Evolutionary conservation across 2,329 filamentous ascomycete species (phyloP).

Genomic region (Hypoxylon sp.): DNA sequence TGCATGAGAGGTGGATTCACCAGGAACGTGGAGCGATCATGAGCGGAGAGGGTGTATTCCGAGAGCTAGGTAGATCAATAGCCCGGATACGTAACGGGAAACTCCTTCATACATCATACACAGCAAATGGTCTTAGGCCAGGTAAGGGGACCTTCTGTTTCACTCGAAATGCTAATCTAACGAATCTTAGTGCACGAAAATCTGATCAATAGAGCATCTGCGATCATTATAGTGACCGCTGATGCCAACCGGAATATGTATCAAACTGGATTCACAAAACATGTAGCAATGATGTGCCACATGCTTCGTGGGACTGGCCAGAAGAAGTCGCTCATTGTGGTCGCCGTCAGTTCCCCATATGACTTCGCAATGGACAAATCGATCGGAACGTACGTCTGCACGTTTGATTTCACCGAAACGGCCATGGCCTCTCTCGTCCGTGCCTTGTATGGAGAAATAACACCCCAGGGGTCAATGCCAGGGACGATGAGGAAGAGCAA

Average conservation of each 20-base stretch:
- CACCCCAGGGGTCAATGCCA: slow-evolving; percentile 70
- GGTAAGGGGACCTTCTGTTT: slow-evolving; percentile 53
- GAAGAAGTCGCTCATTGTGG: slow-evolving; percentile 90
- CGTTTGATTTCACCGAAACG: slow-evolving; percentile 95
- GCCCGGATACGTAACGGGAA: slow-evolving; percentile 87
- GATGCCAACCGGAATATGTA: slow-evolving; percentile 95
- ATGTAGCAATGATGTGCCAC: slow-evolving; percentile 94
- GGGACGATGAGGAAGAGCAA: slow-evolving; percentile 88
- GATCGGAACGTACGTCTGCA: slow-evolving; percentile 93
- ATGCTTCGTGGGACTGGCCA: slow-evolving; percentile 81
- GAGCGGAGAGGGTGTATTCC: slow-evolving; percentile 93
- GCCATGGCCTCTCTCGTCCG: slow-evolving; percentile 87
- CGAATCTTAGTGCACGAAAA: slow-evolving; percentile 80
- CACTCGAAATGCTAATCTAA: slow-evolving; percentile 36
- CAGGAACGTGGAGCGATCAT: slow-evolving; percentile 76
- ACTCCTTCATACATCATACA: slow-evolving; percentile 93
- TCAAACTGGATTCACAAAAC: slow-evolving; percentile 94
- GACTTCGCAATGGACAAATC: slow-evolving; percentile 94
- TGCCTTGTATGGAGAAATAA: slow-evolving; percentile 82
- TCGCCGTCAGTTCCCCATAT: slow-evolving; percentile 94
- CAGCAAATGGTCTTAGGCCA: slow-evolving; percentile 89
- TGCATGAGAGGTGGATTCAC: slow-evolving; percentile 69
- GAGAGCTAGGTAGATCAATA: slow-evolving; percentile 88
- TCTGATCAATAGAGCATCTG: slow-evolving; percentile 86
- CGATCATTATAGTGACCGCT: slow-evolving; percentile 90